Evolutionary conservation across 495 filamentous ascomycete species (phyloP).

Genomic region (Neurospora sp.): DNA sequence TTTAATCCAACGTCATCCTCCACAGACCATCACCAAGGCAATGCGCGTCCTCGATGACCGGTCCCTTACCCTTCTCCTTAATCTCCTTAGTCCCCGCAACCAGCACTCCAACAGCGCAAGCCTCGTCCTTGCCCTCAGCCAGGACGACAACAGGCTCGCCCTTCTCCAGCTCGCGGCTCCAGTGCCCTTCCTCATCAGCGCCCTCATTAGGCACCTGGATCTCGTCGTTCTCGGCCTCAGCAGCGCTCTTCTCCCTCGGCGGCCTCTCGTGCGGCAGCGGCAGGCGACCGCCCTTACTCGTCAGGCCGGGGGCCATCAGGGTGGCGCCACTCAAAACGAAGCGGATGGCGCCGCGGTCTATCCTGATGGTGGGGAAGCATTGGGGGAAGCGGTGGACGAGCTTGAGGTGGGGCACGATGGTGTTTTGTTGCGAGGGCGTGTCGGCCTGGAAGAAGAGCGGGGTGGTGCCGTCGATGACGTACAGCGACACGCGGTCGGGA

Average conservation of each 20-base stretch:
- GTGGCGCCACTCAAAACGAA: constrained; percentile 90
- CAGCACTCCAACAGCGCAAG: constrained; percentile 77
- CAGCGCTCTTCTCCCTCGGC: constrained; percentile 19
- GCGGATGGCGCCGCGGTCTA: constrained; percentile 91
- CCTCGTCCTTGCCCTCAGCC: constrained; percentile 89
- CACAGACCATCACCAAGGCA: constrained; percentile 92
- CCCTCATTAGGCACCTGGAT: constrained; percentile 36
- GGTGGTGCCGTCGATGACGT: constrained; percentile 58
- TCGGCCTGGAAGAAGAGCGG: constrained; percentile 90
- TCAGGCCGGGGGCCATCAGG: constrained; percentile 91
- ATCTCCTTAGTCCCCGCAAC: constrained; percentile 86
- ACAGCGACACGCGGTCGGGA: constrained; percentile 80
- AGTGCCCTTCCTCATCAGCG: constrained; percentile 36
- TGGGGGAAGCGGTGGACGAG: constrained; percentile 65
- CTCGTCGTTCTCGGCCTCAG: constrained; percentile 12
- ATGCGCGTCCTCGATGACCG: constrained; percentile 86
- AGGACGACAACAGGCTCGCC: constrained; percentile 77
- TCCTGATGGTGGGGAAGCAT: constrained; percentile 55
- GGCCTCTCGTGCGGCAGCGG: constrained; percentile 35
- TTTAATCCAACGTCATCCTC: constrained; percentile 62
- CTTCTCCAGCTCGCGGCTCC: constrained; percentile 52
- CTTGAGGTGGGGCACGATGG: constrained; percentile 63
- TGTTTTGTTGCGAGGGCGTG: constrained; percentile 29
- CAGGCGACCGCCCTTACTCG: constrained; percentile 66
- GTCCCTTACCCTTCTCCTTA: constrained; percentile 84